phyloP scores from a whole-genome alignment of 345 rosid genomes.

The Combretum micranthum region DNA sequence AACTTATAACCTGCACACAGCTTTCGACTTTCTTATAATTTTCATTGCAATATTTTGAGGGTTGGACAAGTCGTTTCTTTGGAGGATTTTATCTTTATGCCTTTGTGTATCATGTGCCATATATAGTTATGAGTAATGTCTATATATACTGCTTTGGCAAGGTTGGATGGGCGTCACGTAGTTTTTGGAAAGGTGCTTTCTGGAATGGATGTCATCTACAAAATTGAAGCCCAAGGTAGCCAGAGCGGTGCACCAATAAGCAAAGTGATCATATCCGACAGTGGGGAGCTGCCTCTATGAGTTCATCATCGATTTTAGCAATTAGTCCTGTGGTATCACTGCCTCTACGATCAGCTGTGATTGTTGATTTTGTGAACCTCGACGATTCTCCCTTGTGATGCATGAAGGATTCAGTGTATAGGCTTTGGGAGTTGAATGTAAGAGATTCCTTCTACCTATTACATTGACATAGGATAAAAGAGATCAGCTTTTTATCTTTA shows the following conservation, averaged over 20 bases:
- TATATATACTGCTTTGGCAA: conserved; percentile 11
- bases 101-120: no score
- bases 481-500: no score
- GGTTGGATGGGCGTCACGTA: conserved; percentile 91
- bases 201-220: conserved; percentile 78
- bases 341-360: no score
- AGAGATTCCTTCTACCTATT: no score
- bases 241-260: conserved; percentile 61
- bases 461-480: no score
- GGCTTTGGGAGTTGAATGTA: no score
- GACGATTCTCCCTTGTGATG: no score
- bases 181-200: conserved; percentile 88
- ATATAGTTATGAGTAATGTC: no score
- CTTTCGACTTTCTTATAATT: neutral
- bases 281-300: conserved; percentile 64
- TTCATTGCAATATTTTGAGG: neutral
- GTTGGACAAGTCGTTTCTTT: neutral
- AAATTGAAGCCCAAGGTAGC: conserved; percentile 81
- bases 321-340: no score
- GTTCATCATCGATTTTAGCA: neutral
- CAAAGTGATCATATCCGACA: conserved; percentile 51
- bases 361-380: no score
- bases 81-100: neutral
- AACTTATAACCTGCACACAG: neutral
- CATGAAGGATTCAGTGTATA: no score